Conservation (phyloP, 495 filamentous ascomycete species). For the Friedmanniomyces endolithicus region DNA sequence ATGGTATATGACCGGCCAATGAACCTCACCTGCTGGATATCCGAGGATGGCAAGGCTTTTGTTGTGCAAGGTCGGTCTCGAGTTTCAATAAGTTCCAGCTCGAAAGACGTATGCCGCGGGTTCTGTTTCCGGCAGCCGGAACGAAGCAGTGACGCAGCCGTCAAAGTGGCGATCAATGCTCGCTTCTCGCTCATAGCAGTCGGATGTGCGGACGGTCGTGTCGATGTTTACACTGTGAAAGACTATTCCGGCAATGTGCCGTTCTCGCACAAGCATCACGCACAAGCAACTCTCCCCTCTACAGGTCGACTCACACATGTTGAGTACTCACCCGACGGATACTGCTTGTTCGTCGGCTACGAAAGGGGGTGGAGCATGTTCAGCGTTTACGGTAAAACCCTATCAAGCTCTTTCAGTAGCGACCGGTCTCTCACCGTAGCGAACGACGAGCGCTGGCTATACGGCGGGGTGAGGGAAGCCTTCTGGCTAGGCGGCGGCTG, state of each 20-base stretch:
- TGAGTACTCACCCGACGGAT: constrained; percentile 88
- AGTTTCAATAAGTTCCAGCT: constrained; percentile 14
- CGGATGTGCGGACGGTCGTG: constrained; percentile 65
- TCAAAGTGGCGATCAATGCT: constrained; percentile 76
- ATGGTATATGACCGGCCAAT: constrained; percentile 97
- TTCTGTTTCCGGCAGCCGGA: constrained; percentile 78
- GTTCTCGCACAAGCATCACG: constrained; percentile 65
- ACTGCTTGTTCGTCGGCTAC: constrained; percentile 89
- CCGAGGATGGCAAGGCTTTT: constrained; percentile 78
- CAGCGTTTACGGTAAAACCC: constrained; percentile 91
- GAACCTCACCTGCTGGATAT: constrained; percentile 91
- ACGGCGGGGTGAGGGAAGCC: constrained; percentile 53
- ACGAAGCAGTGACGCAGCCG: constrained; percentile 44
- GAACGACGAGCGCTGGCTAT: constrained; percentile 68
- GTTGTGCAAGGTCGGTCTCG: constrained; percentile 59
- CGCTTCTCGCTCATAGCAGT: constrained; percentile 86
- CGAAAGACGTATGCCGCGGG: constrained; percentile 68
- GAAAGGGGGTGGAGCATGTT: constrained; percentile 88
- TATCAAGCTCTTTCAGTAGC: constrained; percentile 64
- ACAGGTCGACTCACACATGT: constrained; percentile 63
- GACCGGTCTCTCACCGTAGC: constrained; percentile 48
- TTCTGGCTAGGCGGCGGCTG: constrained; percentile 81
- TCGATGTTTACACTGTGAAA: constrained; percentile 76
- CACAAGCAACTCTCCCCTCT: constrained; percentile 48
- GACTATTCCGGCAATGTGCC: constrained; percentile 91